Evolutionary conservation across 768 basidiomycete species (phyloP).

Genomic region (Lenzites betulinus): DNA sequence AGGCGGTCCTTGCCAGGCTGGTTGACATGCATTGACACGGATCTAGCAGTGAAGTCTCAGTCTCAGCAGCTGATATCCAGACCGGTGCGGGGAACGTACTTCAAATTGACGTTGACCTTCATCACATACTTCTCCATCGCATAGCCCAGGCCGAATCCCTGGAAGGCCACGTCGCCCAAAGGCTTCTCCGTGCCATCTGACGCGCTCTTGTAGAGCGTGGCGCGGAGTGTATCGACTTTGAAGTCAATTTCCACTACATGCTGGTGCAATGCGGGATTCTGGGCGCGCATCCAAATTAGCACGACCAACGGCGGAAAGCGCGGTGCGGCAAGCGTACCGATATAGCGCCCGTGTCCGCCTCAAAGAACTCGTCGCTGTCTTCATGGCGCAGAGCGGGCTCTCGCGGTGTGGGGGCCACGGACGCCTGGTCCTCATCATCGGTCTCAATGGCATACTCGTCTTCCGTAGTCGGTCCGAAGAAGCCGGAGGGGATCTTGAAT

Average conservation of each 20-base stretch:
- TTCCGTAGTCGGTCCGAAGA: constrained; percentile 52
- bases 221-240: constrained; percentile 80
- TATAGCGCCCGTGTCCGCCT: constrained; percentile 60
- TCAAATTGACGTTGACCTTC: constrained; percentile 80
- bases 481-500: constrained; percentile 54
- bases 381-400: constrained; percentile 38
- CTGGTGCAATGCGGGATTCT: constrained; percentile 49
- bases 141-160: constrained; percentile 76
- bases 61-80: background rate
- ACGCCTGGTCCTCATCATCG: constrained; percentile 43
- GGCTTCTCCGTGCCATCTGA: constrained; percentile 64
- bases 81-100: constrained; percentile 40
- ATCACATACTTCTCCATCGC: constrained; percentile 82
- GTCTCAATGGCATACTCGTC: constrained; percentile 72
- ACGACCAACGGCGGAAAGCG: constrained; percentile 5
- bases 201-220: constrained; percentile 72
- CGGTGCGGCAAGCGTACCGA: constrained; percentile 37
- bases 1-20: constrained; percentile 56
- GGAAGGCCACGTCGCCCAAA: constrained; percentile 77
- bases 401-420: background rate
- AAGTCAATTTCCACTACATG: constrained; percentile 85
- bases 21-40: constrained; percentile 74
- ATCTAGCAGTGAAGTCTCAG: constrained; percentile 42
- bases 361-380: constrained; percentile 61
- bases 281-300: constrained; percentile 13